Base-by-base conservation (phyloP, 495 filamentous ascomycete species). In the Podospora australis region DNA sequence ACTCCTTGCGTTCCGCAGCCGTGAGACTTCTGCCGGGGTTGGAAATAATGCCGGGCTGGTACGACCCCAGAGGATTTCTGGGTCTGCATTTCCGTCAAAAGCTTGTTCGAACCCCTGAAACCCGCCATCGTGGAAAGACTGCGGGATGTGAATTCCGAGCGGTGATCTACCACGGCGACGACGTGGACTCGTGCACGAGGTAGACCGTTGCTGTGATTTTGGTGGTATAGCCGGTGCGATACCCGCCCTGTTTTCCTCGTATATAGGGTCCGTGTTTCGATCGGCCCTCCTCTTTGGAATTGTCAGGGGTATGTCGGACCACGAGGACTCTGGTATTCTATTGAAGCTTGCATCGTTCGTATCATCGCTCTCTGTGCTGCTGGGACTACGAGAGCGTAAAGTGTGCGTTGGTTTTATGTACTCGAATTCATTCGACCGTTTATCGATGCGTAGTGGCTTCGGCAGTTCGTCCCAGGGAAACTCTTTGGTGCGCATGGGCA, bases 391-490 rank as follows among this genome's bases (percentile, higher is more conserved):
- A 5, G 32, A 30, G 5, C 13, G 11, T 10, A 7, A 20, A 28
- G 42, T 1, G 26, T n/a, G 26, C 13, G 26, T 6, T 36, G 7
- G 11, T 36, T 16, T n/a, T 22, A n/a, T 30, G 6, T 34, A 23
- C 8, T 17, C 48, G 9, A 39, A 32, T n/a, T n/a, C n/a, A n/a
- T n/a, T n/a, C 1, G 51, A 39, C 28, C 50, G 60, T 48, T 67
- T 67, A 41, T 54, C 35, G 43, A 67, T 66, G 14, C 64, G 63
- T 32, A 67, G 34, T 24, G 64, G 64, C 28, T 44, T 39, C 7
- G 63, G 63, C 11, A 63, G 28, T 26, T 54, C 52, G 19, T 22
- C 26, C 32, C 41, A 46, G 16, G 30, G 39, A n/a, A 20, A 2
- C 16, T 29, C 11, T 49, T 35, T 8, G 36, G 25, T 40, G 3